Evolutionary conservation across 2,329 filamentous ascomycete species (phyloP), one percentile per base, ranked within the genome.

Genomic region (Neurospora sp.): DNA sequence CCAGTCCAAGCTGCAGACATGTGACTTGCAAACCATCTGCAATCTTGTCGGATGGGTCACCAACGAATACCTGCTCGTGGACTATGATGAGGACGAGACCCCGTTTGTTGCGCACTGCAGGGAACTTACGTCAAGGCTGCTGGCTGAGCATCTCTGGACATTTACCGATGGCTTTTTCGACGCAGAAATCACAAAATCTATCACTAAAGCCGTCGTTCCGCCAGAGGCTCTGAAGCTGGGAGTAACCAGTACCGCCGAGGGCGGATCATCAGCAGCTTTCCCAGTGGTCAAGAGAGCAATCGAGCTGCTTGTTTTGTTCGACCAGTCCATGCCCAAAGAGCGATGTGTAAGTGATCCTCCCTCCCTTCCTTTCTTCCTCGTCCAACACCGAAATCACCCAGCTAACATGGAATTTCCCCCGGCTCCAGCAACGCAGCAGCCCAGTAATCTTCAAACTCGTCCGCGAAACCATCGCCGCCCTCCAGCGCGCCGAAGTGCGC

Each of bases 381-480:
- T 3, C 43, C 19, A 23, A 38, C 12, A 8, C 23, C 1, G 37
- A 19, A 4, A 6, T 69, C 43, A 77, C 76, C 38, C 77, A 71
- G 12, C 6, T 33, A n/a, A 62, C 68, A 68, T 15, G 15, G 8
- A 38, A 4, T 5, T 62, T 28, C 28, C 15, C 11, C 77, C 73
- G 75, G 19, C 28, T 28, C 2, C 78, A 86, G 81, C 80, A 83
- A 78, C 79, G 83, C 72, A 86, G 86, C 69, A 88, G 84, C 67
- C 81, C 84, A 0, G 84, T 88, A 1, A 82, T 89, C 5, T 88
- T 86, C 77, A 86, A 83, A 69, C 96, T 98, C 73, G 92, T 99
- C 36, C 91, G 95, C 76, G 92, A 96, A 79, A 96, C 94, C 1
- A 97, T 94, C 0, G 82, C 90, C 68, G 93, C 94, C 3, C 86